Conservation (phyloP, 768 basidiomycete species). For the Hypholoma sublateritium region DNA sequence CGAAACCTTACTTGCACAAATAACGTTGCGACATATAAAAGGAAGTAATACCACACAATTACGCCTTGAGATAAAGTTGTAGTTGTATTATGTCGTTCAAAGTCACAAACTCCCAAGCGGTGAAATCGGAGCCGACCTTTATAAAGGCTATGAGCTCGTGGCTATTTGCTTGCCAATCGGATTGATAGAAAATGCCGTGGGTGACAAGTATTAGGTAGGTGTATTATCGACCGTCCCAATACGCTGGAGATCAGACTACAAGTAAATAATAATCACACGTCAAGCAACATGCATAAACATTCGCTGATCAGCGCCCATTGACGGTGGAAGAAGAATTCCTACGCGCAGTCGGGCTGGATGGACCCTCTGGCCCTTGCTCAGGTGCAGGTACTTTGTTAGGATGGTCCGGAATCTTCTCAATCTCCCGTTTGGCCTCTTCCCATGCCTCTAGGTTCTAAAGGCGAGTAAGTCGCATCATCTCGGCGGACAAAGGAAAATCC, state of each 20-base stretch:
- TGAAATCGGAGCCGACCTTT: neutral
- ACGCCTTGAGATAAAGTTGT: neutral
- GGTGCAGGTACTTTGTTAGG: constrained; percentile 67
- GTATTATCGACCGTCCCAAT: constrained; percentile 1
- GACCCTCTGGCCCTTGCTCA: constrained; percentile 27
- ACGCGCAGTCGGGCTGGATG: constrained; percentile 38
- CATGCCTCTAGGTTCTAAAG: constrained; percentile 91
- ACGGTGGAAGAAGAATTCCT: constrained; percentile 73
- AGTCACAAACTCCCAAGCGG: constrained; percentile 1
- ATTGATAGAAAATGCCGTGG: neutral
- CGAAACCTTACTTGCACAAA: constrained; percentile 4
- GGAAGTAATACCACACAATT: neutral
- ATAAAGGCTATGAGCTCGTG: neutral
- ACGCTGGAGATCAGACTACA: neutral
- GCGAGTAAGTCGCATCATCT: constrained; percentile 4
- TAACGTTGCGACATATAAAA: neutral
- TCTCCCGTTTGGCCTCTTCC: constrained; percentile 94
- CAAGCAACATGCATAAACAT: neutral
- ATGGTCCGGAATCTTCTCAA: constrained; percentile 87
- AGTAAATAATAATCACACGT: neutral
- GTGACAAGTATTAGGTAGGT: constrained; percentile 1
- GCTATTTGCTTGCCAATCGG: too few species aligned
- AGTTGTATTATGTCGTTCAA: neutral
- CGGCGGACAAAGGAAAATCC: constrained; percentile 14
- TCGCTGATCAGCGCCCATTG: constrained; percentile 50